Base-by-base conservation (phyloP, 306 rosid species). In the Prunus campanulata region DNA sequence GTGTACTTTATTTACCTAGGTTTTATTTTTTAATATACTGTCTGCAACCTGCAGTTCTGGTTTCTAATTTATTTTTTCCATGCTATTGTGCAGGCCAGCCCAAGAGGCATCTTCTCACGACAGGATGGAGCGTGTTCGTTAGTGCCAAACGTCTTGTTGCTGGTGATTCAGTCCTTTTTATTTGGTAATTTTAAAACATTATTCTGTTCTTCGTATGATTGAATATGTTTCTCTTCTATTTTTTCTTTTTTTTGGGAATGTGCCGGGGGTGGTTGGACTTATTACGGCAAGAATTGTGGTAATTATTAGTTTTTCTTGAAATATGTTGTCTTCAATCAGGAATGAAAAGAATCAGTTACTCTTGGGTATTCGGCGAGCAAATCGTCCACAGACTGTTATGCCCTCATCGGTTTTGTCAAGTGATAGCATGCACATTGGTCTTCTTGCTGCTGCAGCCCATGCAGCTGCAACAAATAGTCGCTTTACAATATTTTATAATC, bases 391-490 rank as follows among this genome's bases (percentile, higher is more conserved):
- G 78, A 83, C 89, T 69, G 80, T 86, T 47, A 88, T 90, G 92
- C 95, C 95, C n/a, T 90, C 95, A 12, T 90, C 92, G 0, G 95
- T 90, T 79, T 75, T 90, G 78, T 90, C 95, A 56, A 90, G 95
- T 79, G 95, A 87, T 74, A 90, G 95, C 85, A 90, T 90, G 95
- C 95, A 90, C 80, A 86, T 90, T 72, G 95, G 95, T 77, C 95
- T 90, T 79, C 95, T 90, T 79, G 95, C 95, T 83, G 95, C 95
- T 74, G 93, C 93, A 32, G 93, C 93, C 74, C 90, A 88, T 81
- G 93, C 93, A 55, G 90, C 93, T 61, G 88, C 93, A 46, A 90
- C 95, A 54, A 90, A 88, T 74, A 90, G 90, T 68, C 93, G 87
- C 60, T 88, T 88, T 74, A 86, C 93, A 25, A 84, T 88, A 66